Conservation (phyloP, 768 basidiomycete genomes). For the Filobasidium floriforme region DNA sequence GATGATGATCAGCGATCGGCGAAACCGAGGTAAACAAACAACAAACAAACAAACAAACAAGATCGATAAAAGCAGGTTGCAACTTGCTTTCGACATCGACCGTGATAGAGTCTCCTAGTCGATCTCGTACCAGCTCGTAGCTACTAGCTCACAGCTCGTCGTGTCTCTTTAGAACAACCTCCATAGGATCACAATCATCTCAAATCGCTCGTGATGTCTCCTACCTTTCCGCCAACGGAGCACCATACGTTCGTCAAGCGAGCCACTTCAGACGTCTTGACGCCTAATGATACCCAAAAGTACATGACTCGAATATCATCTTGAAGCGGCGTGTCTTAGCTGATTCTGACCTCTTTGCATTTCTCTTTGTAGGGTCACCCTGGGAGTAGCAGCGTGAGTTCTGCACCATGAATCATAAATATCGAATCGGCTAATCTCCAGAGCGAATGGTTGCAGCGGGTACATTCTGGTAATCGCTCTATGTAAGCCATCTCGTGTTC, state of each 20-base stretch:
- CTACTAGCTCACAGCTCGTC: too few species aligned
- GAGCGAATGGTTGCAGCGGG: background rate
- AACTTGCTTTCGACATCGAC: too few species aligned
- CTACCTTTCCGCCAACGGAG: background rate
- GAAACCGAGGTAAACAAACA: too few species aligned
- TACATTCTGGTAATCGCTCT: slow-evolving; percentile 42
- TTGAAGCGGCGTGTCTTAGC: too few species aligned
- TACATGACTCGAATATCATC: slow-evolving; percentile 14
- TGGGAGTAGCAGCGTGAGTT: slow-evolving; percentile 38
- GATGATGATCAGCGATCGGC: too few species aligned
- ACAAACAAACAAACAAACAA: too few species aligned
- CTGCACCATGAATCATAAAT: background rate
- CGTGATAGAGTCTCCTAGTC: too few species aligned
- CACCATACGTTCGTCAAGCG: slow-evolving; percentile 7
- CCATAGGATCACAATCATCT: too few species aligned
- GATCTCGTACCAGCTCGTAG: too few species aligned
- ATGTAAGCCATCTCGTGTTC: slow-evolving; percentile 22
- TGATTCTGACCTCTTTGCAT: background rate
- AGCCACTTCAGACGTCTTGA: slow-evolving; percentile 22
- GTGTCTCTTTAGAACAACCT: too few species aligned
- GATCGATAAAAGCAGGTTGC: too few species aligned
- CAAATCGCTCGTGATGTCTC: background rate
- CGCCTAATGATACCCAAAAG: slow-evolving; percentile 32
- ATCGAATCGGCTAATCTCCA: background rate
- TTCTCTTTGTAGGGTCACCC: slow-evolving; percentile 26